phyloP scores from a whole-genome alignment of 257 asterid genomes.

The Phtheirospermum japonicum region DNA sequence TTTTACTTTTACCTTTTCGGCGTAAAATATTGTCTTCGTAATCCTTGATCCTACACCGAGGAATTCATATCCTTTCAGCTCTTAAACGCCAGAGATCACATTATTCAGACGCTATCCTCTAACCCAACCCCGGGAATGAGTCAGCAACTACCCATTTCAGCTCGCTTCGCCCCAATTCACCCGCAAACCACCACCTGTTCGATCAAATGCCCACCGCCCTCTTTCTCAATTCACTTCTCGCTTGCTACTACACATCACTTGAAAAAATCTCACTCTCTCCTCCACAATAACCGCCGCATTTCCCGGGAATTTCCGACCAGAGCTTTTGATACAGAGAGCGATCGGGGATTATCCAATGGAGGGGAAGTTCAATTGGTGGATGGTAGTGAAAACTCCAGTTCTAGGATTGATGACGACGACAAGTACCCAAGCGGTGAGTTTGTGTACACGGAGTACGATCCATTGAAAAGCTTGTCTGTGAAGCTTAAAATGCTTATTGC shows the following conservation, averaged over 20 bases:
- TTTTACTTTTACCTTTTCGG: too few species aligned
- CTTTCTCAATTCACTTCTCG: slow-evolving; percentile 31
- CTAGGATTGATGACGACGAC: slow-evolving; percentile 30
- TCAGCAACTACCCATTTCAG: slow-evolving; percentile 32
- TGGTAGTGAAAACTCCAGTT: slow-evolving; percentile 31
- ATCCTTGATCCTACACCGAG: slow-evolving; percentile 27
- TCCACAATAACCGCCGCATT: slow-evolving; percentile 13
- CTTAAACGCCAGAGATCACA: not conserved
- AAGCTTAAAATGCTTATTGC: slow-evolving; percentile 77
- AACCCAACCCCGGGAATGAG: slow-evolving; percentile 26
- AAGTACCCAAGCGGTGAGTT: slow-evolving; percentile 84
- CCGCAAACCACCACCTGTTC: slow-evolving; percentile 45
- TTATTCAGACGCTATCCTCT: not conserved
- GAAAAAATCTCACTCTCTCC: slow-evolving; percentile 21
- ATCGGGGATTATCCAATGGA: slow-evolving; percentile 32
- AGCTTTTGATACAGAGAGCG: slow-evolving; percentile 54
- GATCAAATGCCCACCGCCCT: slow-evolving; percentile 32
- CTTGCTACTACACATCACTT: slow-evolving; percentile 16
- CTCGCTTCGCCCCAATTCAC: slow-evolving; percentile 42
- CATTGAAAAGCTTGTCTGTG: slow-evolving; percentile 61
- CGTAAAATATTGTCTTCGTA: not conserved
- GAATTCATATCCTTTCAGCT: slow-evolving; percentile 26
- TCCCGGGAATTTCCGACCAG: slow-evolving; percentile 30
- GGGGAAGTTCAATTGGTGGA: slow-evolving; percentile 26
- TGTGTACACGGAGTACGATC: slow-evolving; percentile 54